These are phyloP conservation scores for Fusarium fujikuroi DNA, from an alignment of 2,329 filamentous ascomycete genomes.

Conservation along the genomic window DNA sequence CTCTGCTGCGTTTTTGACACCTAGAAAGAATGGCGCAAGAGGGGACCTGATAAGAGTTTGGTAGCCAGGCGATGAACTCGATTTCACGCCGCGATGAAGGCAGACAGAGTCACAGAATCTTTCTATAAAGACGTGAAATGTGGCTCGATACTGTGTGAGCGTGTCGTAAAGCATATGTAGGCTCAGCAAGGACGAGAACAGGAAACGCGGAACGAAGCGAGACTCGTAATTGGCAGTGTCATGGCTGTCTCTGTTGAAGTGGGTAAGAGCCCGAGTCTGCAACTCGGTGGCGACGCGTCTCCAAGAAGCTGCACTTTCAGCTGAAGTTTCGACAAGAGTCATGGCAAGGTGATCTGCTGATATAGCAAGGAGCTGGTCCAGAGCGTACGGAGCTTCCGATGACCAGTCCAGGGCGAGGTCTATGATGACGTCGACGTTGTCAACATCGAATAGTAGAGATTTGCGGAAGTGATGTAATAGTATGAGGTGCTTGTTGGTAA, in stretches of 20 bases:
- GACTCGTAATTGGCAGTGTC: slow-evolving; percentile 37
- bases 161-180: slow-evolving; percentile 62
- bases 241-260: slow-evolving; percentile 50
- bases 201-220: slow-evolving; percentile 53
- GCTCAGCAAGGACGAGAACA: slow-evolving; percentile 58
- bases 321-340: slow-evolving; percentile 32
- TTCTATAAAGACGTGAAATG: slow-evolving; percentile 54
- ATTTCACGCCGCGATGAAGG: slow-evolving; percentile 56
- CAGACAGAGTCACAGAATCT: slow-evolving; percentile 55
- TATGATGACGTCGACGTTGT: slow-evolving; percentile 40
- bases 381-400: slow-evolving; percentile 54
- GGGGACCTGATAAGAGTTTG: slow-evolving; percentile 50
- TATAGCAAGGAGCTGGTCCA: slow-evolving; percentile 59
- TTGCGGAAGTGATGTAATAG: slow-evolving; percentile 53
- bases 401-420: slow-evolving; percentile 49
- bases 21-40: slow-evolving; percentile 44
- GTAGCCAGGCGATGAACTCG: slow-evolving; percentile 51
- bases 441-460: slow-evolving; percentile 39
- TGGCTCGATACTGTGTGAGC: slow-evolving; percentile 50
- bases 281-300: slow-evolving; percentile 55
- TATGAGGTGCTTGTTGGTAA: slow-evolving; percentile 53
- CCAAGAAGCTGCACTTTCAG: slow-evolving; percentile 28
- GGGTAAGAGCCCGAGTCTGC: slow-evolving; percentile 56
- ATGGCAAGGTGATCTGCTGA: slow-evolving; percentile 54
- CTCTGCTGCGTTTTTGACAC: slow-evolving; percentile 29